Evolutionary conservation across 2,329 filamentous ascomycete species (phyloP), one percentile per base, ranked within the genome.

Genomic region (Diaporthe batatas): DNA sequence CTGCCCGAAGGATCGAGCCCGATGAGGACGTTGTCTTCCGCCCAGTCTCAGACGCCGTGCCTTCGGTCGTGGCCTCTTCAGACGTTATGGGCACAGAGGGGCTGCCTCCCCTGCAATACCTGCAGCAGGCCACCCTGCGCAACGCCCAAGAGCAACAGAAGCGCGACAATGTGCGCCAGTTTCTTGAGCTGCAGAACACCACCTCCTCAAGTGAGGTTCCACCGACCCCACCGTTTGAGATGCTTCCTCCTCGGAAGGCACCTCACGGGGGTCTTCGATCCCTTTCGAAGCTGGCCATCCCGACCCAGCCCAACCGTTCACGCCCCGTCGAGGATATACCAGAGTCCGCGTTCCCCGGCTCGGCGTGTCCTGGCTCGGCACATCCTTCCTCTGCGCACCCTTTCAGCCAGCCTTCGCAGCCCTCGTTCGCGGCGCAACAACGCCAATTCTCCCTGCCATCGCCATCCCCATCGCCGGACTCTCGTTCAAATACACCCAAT

Each of bases 161-260:
- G 7, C 95, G 97, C 81, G 95, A 98, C 83, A 97, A 96, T 77
- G 94, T 98, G 47, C 92, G 94, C 79, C 94, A 97, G 76, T 98
- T 98, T 83, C 88, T 98, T 69, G 90, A 90, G 79, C 95, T 98
- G 80, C 96, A 98, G 81, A 92, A 93, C 80, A 77, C 77, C 47
- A 77, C 76, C 55, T 77, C 82, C 80, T 79, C 82, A 32, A 85
- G 85, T 74, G 89, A 92, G 69, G 88, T 93, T n/a, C 90, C 91
- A 10, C 89, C 89, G 11, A 92, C 92, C 10, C 92, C 93, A 21
- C 91, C 92, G 5, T 92, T 92, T 76, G 91, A 93, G 83, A 85
- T 91, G 77, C 87, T 88, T 74, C 87, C 89, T 18, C 78, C 83
- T 71, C 81, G 79, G 42, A 82, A 84, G 59, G 49, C 73, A 59